A percentile compares a stretch with the other conserved stretches of the same genome.
Evolutionary conservation across 495 filamentous ascomycete species (phyloP).

Genomic region (Sabuloglossum arenarium): DNA sequence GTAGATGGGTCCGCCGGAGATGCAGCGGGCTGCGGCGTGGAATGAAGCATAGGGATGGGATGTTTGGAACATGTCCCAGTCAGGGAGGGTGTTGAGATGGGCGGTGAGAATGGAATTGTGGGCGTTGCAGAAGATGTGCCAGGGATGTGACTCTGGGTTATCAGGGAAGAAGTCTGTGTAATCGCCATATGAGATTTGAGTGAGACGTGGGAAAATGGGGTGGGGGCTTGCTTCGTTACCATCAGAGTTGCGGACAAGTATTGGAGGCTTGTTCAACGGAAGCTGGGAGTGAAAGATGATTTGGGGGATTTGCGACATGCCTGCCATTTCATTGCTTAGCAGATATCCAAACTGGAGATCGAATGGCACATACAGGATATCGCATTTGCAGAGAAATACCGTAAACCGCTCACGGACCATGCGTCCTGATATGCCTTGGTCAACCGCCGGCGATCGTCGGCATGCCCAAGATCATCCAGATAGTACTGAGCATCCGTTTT

Average conservation of each 20-base stretch:
- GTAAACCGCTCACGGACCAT: slow-evolving; percentile 58
- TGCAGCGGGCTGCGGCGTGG: slow-evolving; percentile 75
- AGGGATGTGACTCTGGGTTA: slow-evolving; percentile 55
- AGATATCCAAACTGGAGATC: not conserved
- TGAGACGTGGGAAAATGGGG: not conserved
- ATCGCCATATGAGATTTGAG: not conserved
- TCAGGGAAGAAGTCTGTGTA: slow-evolving; percentile 58
- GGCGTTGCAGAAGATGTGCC: slow-evolving; percentile 89
- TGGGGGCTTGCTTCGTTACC: too few relatives aligned
- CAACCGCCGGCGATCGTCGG: slow-evolving; percentile 43
- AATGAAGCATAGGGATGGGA: slow-evolving; percentile 52
- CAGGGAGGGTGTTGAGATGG: slow-evolving; percentile 53
- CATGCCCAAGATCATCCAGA: slow-evolving; percentile 50
- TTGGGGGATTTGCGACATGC: slow-evolving; percentile 70
- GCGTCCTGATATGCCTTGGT: slow-evolving; percentile 63
- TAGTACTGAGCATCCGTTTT: slow-evolving; percentile 87
- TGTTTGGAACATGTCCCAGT: slow-evolving; percentile 99
- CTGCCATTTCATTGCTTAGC: not conserved
- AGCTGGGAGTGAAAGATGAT: slow-evolving; percentile 69
- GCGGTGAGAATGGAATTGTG: slow-evolving; percentile 72
- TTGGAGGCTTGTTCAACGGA: slow-evolving; percentile 42
- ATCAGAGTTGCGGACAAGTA: slow-evolving; percentile 71
- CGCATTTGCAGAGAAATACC: slow-evolving; percentile 51
- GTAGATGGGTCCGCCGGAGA: slow-evolving; percentile 81
- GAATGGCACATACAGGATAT: slow-evolving; percentile 40